Base-by-base conservation (phyloP, 2,329 filamentous ascomycete species). In the Penicillium rolfsii region DNA sequence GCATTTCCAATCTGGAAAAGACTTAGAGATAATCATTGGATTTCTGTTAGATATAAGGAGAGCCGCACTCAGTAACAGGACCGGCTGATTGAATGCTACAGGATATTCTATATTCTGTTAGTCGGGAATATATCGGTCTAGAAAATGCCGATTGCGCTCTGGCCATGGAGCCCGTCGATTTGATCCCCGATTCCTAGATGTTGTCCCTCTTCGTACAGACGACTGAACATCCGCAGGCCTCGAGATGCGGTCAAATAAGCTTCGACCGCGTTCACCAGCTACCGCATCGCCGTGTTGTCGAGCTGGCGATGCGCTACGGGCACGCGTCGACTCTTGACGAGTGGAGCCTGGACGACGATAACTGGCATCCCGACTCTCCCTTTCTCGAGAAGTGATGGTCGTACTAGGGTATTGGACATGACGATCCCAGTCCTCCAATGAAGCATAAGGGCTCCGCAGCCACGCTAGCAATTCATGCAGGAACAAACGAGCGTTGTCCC, bases 401-500 rank as follows among this genome's bases (percentile, higher is more conserved):
- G 48, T 55, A 45, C 74, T 72, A 12, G 74, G 69, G 71, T 97
- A 96, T 74, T 94, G 91, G 14, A 93, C 91, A 64, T 87, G 81
- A 19, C 84, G 80, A 78, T 97, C 94, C 92, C 93, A 98, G 50
- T 89, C 89, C 55, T 86, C 83, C 8, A 96, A 76, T 8, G 84
- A 87, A 2, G 76, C 82, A 70, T 87, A 94, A 0, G 93, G 93
- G 74, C 93, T 97, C 59, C 91, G 83, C 67, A 98, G 76, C 87
- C 91, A 98, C 11, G 87, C 85, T 62, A 89, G 85, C 62, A 97
- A 76, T 78, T 98, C 94, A 76, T 98, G 94, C 61, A 97, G 76
- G 66, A 98, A 91, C 41, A 96, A 75, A 19, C 83, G 81, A 1
- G 91, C 87, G 73, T 93, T 86, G 19, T 89, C 85, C 58, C 87